Evolutionary conservation across 2,329 filamentous ascomycete species (phyloP).

Genomic region (Colletotrichum chrysophilum): DNA sequence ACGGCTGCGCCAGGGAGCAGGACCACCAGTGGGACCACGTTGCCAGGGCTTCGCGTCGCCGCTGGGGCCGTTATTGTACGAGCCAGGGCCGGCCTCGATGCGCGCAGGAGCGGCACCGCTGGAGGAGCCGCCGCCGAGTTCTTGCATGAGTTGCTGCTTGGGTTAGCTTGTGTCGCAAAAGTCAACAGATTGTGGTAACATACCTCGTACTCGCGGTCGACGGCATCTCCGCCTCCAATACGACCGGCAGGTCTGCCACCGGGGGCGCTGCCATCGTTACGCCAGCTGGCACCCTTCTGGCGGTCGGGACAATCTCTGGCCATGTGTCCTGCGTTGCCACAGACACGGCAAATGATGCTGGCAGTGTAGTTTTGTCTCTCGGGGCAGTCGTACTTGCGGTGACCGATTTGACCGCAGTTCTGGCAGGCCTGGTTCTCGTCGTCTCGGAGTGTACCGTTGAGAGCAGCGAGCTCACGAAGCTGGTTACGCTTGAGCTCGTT

Average conservation of each 20-base stretch:
- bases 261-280: constrained; percentile 68
- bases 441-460: constrained; percentile 98
- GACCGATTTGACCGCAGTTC: constrained; percentile 98
- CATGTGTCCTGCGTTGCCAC: constrained; percentile 98
- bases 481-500: constrained; percentile 99
- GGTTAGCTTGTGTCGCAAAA: constrained; percentile 42
- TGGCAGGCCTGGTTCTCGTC: constrained; percentile 99
- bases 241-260: constrained; percentile 60
- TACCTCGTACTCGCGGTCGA: constrained; percentile 95
- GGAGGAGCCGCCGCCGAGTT: constrained; percentile 80
- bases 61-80: constrained; percentile 57
- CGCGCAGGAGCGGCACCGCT: constrained; percentile 70
- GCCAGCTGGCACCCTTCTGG: constrained; percentile 89
- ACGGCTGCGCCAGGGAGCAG: constrained; percentile 78
- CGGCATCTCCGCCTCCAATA: constrained; percentile 80
- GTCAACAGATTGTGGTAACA: constrained; percentile 33
- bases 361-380: constrained; percentile 99
- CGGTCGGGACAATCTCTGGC: constrained; percentile 96
- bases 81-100: constrained; percentile 83
- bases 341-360: constrained; percentile 98
- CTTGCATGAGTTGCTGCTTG: constrained; percentile 90
- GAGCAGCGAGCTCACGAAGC: constrained; percentile 92
- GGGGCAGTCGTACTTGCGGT: constrained; percentile 98
- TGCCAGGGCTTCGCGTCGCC: constrained; percentile 85
- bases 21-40: constrained; percentile 80